phyloP scores from a whole-genome alignment of 768 basidiomycete genomes.

The Asterophora parasitica region DNA sequence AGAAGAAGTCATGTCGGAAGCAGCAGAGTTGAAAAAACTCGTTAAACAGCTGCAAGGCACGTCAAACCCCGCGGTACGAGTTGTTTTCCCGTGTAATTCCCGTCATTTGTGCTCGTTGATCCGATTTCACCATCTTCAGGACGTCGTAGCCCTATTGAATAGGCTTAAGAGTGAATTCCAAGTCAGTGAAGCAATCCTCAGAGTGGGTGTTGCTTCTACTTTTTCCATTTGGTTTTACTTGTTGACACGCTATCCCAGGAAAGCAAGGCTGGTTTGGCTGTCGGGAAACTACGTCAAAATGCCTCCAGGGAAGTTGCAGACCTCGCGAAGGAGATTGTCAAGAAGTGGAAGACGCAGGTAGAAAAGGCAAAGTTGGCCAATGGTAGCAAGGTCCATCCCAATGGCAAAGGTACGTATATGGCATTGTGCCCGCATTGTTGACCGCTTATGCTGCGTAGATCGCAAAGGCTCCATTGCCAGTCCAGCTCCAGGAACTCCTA shows the following conservation, averaged over 20 bases:
- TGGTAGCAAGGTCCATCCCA: slow-evolving; percentile 13
- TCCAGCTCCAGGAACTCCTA: slow-evolving; percentile 32
- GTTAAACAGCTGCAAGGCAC: slow-evolving; percentile 74
- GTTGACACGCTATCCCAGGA: slow-evolving; percentile 45
- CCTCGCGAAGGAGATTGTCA: slow-evolving; percentile 86
- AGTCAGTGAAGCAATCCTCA: slow-evolving; percentile 68
- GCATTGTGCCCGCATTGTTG: slow-evolving; percentile 4
- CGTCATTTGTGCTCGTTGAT: slow-evolving; percentile 30
- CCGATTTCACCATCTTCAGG: slow-evolving; percentile 41
- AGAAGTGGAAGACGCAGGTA: slow-evolving; percentile 87
- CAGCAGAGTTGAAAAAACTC: slow-evolving; percentile 71
- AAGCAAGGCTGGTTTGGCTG: slow-evolving; percentile 88
- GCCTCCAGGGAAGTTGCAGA: slow-evolving; percentile 69
- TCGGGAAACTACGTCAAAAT: slow-evolving; percentile 82
- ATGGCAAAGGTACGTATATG: slow-evolving; percentile 29
- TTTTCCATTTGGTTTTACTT: slow-evolving; percentile 21
- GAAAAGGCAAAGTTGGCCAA: slow-evolving; percentile 54
- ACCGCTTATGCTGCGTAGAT: slow-evolving; percentile 1
- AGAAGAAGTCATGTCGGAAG: slow-evolving; percentile 39
- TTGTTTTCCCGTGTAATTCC: slow-evolving; percentile 30
- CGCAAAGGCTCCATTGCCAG: slow-evolving; percentile 23
- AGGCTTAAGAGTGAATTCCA: slow-evolving; percentile 60
- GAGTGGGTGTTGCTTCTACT: slow-evolving; percentile 49
- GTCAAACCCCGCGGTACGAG: slow-evolving; percentile 51
- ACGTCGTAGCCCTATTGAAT: slow-evolving; percentile 54